Percentiles rank a stretch among this genome's conserved stretches.
Conservation (phyloP, 129 eudicot species). For the Solidago caesia region DNA sequence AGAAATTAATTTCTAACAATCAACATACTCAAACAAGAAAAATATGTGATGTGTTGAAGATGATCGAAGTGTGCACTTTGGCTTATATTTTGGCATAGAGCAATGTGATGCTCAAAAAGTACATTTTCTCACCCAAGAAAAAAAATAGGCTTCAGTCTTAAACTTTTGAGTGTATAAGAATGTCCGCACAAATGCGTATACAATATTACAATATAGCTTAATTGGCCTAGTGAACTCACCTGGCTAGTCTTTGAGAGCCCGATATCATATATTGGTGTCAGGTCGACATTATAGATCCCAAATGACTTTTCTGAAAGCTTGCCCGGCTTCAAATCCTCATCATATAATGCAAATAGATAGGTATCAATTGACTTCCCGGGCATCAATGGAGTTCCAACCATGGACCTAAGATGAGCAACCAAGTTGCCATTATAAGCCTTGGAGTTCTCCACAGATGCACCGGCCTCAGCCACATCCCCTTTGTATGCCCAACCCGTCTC, state of each 20-base stretch:
- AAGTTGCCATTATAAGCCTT: constrained; percentile 71
- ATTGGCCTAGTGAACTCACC: constrained; percentile 27
- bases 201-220: background rate
- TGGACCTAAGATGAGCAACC: constrained; percentile 58
- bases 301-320: constrained; percentile 59
- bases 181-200: background rate
- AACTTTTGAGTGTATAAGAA: background rate
- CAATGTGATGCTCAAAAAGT: no score
- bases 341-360: constrained; percentile 61
- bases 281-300: constrained; percentile 70
- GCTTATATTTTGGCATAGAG: no score
- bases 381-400: constrained; percentile 87
- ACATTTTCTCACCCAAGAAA: no score
- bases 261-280: constrained; percentile 54
- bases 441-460: constrained; percentile 68
- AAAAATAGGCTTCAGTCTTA: no score
- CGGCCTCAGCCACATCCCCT: constrained; percentile 57
- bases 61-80: no score
- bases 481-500: constrained; percentile 90
- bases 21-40: no score
- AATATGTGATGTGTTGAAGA: no score
- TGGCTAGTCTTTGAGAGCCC: constrained; percentile 57
- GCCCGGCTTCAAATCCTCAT: constrained; percentile 70
- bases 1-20: no score
- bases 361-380: constrained; percentile 78